These are phyloP conservation scores for Colletotrichum sidae DNA, from an alignment of 2,329 filamentous ascomycete genomes.

Conservation along the genomic window DNA sequence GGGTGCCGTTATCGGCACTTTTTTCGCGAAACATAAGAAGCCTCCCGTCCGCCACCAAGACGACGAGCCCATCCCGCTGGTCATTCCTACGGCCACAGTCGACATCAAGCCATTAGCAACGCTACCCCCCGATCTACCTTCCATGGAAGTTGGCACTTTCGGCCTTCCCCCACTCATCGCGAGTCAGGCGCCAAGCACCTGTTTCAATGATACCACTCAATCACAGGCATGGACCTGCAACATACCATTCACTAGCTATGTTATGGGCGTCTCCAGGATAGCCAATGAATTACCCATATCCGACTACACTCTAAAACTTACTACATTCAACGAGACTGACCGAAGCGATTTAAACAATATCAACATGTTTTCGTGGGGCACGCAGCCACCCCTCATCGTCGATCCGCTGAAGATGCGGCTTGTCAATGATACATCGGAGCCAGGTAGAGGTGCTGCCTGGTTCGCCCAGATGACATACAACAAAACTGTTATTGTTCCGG, in stretches of 20 bases:
- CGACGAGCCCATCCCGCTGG: conserved; percentile 46
- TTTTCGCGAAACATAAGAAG: conserved; percentile 50
- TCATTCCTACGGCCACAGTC: conserved; percentile 51
- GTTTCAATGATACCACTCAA: conserved; percentile 67
- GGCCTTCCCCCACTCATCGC: conserved; percentile 65
- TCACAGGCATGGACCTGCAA: conserved; percentile 74
- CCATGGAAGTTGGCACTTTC: conserved; percentile 67
- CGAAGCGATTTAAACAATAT: conserved; percentile 43
- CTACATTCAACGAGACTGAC: conserved; percentile 52
- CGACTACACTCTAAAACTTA: conserved; percentile 55
- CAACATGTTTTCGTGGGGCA: conserved; percentile 57
- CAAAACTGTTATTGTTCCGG: conserved; percentile 67
- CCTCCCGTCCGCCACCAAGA: conserved; percentile 40
- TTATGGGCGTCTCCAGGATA: conserved; percentile 53
- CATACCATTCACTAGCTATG: conserved; percentile 58
- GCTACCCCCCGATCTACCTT: conserved; percentile 61
- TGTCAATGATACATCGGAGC: conserved; percentile 64
- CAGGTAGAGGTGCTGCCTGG: conserved; percentile 65
- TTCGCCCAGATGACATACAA: conserved; percentile 63
- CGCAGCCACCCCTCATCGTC: conserved; percentile 60
- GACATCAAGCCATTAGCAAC: conserved; percentile 65
- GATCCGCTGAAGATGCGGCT: conserved; percentile 55
- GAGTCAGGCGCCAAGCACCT: conserved; percentile 63
- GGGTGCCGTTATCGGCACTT: conserved; percentile 66
- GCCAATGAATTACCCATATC: conserved; percentile 42